Base-by-base conservation (phyloP, 1,284 basidiomycete species). In the Cystobasidium pallidum region DNA sequence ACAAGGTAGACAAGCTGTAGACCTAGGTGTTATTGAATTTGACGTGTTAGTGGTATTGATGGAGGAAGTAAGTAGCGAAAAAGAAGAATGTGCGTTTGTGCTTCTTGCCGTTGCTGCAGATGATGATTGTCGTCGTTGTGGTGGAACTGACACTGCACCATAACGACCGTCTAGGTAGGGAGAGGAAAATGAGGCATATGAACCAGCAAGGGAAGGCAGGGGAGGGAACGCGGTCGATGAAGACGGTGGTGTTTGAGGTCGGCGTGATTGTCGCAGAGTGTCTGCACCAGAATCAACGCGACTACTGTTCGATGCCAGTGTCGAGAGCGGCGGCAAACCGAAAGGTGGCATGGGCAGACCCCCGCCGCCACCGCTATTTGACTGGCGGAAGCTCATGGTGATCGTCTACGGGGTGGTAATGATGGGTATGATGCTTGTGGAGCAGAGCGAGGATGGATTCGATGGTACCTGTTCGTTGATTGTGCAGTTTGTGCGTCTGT, bases 1-100 rank as follows among this genome's bases (percentile, higher is more conserved):
- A 36, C 58, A 61, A 15, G 58, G 58, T 43, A 61, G 21, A 61
- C 58, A 61, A 43, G 58, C 58, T 61, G 21, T 61, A 17, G n/a
- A 43, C 45, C 36, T 43, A n/a, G 58, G 58, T 30, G 58, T 45
- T 41, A 45, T 41, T 3, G 15, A 17, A 19, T 41, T 39, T n/a
- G n/a, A n/a, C n/a, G n/a, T n/a, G n/a, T n/a, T n/a, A n/a, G n/a
- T 41, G 15, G 39, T 41, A 8, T 41, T 43, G 57, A 26, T 39
- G 34, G 21, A 10, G 39, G n/a, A n/a, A n/a, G n/a, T n/a, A n/a
- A n/a, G n/a, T n/a, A n/a, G n/a, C 19, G 32, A 19, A 28, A 17
- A 6, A 6, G 39, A 57, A 57, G 7, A 34, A 57, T 10, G 49
- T n/a, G n/a, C n/a, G 15, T n/a, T 45, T n/a, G 34, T 41, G 24